Evolutionary conservation across 257 asterid genomes (phyloP).

Genomic region (Nicotiana knightiana): DNA sequence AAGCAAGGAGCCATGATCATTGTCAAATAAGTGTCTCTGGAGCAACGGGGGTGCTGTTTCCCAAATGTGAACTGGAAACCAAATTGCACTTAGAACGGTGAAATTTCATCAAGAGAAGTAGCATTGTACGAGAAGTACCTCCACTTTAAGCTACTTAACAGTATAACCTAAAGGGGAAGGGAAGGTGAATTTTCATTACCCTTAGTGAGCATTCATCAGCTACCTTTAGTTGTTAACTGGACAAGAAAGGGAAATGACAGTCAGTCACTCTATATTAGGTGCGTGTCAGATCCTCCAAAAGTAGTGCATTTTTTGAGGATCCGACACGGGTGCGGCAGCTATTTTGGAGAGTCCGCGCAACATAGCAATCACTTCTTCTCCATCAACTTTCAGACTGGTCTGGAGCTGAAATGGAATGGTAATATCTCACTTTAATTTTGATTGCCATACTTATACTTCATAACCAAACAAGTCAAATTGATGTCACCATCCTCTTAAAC

Average conservation of each 20-base stretch:
- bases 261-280: neutral
- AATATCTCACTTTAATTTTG: neutral
- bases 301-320: no score
- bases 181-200: neutral
- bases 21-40: neutral
- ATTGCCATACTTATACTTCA: neutral
- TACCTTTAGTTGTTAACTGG: neutral
- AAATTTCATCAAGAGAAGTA: neutral
- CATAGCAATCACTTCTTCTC: neutral
- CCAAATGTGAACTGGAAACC: conserved; percentile 4
- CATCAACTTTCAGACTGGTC: neutral
- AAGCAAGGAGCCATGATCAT: neutral
- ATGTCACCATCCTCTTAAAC: neutral
- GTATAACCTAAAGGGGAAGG: neutral
- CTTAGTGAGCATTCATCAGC: neutral
- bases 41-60: neutral
- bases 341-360: no score
- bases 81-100: neutral
- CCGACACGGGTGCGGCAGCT: no score
- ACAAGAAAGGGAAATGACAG: neutral
- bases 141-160: neutral
- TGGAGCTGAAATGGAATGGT: neutral
- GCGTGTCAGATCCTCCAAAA: no score
- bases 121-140: neutral
- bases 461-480: neutral